Percentiles rank a stretch among this genome's conserved stretches.
Evolutionary conservation across 2,329 filamentous ascomycete species (phyloP).

Genomic region (Botryotinia narcissicola): DNA sequence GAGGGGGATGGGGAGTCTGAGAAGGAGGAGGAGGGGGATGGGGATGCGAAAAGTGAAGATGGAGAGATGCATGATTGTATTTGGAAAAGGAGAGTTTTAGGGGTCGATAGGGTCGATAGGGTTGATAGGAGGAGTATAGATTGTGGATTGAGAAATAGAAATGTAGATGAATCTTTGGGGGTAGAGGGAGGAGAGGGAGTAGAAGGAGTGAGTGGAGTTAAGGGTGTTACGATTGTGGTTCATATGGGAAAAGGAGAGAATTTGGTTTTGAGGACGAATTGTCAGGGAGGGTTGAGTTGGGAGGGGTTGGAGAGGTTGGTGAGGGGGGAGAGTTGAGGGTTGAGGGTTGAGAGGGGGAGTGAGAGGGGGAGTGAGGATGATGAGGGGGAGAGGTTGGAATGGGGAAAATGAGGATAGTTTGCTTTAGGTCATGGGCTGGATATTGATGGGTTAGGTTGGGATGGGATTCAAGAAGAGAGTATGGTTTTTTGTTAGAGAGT

Average conservation of each 20-base stretch:
- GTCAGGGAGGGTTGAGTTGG: neutral
- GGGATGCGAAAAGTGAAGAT: neutral
- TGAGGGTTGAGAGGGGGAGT: neutral
- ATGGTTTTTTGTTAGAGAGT: neutral
- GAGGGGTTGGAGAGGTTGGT: neutral
- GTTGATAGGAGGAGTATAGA: neutral
- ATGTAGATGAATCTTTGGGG: no score
- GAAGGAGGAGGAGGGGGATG: no score
- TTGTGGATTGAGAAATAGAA: neutral
- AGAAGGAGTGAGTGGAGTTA: constrained; percentile 19
- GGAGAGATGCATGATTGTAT: constrained; percentile 28
- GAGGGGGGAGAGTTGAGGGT: neutral
- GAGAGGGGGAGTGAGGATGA: no score
- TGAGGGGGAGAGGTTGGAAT: no score
- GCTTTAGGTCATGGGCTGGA: neutral
- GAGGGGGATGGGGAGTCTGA: neutral
- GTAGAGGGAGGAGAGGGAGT: neutral
- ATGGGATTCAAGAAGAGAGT: neutral
- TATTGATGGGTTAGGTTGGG: neutral
- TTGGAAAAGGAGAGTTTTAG: constrained; percentile 29
- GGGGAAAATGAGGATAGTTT: neutral
- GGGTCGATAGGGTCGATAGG: neutral
- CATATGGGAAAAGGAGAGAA: constrained; percentile 31
- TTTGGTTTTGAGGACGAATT: constrained; percentile 27
- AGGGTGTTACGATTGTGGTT: constrained; percentile 32